Base-by-base conservation (phyloP, 352 stramenopile species). In the Phytopythium ostracodes region DNA sequence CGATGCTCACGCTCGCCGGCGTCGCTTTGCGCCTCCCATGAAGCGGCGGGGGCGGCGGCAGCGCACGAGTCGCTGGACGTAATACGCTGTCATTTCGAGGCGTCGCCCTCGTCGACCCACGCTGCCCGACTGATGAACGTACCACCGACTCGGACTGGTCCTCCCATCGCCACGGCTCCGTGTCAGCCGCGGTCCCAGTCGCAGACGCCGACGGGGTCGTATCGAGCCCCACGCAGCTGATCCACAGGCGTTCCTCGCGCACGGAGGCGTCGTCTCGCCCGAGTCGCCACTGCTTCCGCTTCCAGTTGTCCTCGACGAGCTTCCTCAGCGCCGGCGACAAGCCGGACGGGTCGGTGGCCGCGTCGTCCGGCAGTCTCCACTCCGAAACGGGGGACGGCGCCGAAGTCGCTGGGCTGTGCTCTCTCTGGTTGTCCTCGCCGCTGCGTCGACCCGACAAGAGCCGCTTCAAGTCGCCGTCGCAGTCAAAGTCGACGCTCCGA, bases 271-370 rank as follows among this genome's bases (percentile, higher is more conserved):
- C 60, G 9, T 59, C 57, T 36, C 56, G 50, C 2, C 56, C 57
- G 17, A 62, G 10, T 53, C 52, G 35, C 51, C 70, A 66, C 49
- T 75, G 65, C 51, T 65, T 65, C 33, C 68, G 66, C 50, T 73
- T 51, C 81, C 79, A 91, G 38, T 88, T 81, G 5, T 72, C 74
- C 51, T 91, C 81, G 5, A 91, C 66, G 11, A 89, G 67, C 35
- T 77, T 64, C 6, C 81, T 57, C 31, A 91, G 75, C 15, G 73
- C 60, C 35, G 77, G 69, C 25, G 79, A 71, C 11, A 91, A 64
- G 9, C 79, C 79, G 3, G 81, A 84, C 12, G 81, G 81, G 38
- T 88, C 81, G 20, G 59, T 20, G 12, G 54, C 9, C 17, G 58
- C 25, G 17, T 40, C 31, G 2, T 56, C 56, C 8, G 50, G 40